Evolutionary conservation across 306 rosid species (phyloP), one percentile per base, ranked within the genome.

Genomic region (Vachellia pachyceras): DNA sequence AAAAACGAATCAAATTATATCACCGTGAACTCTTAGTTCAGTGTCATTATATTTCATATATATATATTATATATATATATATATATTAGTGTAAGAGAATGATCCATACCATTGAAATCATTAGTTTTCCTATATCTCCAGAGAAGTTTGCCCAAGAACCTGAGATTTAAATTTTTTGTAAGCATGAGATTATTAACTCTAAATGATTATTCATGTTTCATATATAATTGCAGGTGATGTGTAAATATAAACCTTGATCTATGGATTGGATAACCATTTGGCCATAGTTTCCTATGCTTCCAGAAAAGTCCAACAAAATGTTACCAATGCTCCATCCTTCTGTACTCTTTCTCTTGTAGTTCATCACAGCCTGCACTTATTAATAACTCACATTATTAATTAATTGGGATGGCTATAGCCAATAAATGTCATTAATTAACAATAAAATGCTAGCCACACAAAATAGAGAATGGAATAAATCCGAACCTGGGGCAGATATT

Each of bases 401-500:
- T n/a, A n/a, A n/a, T n/a, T n/a, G n/a, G n/a, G n/a, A n/a, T n/a
- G n/a, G n/a, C n/a, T n/a, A n/a, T n/a, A n/a, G n/a, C n/a, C n/a
- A n/a, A n/a, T n/a, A n/a, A n/a, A n/a, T n/a, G n/a, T n/a, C n/a
- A n/a, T n/a, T n/a, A n/a, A n/a, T n/a, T n/a, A n/a, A n/a, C n/a
- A n/a, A n/a, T n/a, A n/a, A n/a, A n/a, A n/a, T n/a, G n/a, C n/a
- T n/a, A n/a, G n/a, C n/a, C n/a, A n/a, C n/a, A n/a, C n/a, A n/a
- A n/a, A n/a, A 39, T 36, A 25, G 36, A 42, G 63, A 80, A 66
- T 58, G 2, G 36, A 49, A 42, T 8, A 17, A 68, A 75, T 20
- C 44, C 88, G 76, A 66, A 93, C 98, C 99, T 95, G 99, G 25
- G 99, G 99, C 69, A 93, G 88, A 78, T 95, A 95, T 79, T 95